A percentile compares a stretch with the other conserved stretches of the same genome.
Evolutionary conservation across 2,329 filamentous ascomycete species (phyloP).

Genomic region (Knufia fluminis): DNA sequence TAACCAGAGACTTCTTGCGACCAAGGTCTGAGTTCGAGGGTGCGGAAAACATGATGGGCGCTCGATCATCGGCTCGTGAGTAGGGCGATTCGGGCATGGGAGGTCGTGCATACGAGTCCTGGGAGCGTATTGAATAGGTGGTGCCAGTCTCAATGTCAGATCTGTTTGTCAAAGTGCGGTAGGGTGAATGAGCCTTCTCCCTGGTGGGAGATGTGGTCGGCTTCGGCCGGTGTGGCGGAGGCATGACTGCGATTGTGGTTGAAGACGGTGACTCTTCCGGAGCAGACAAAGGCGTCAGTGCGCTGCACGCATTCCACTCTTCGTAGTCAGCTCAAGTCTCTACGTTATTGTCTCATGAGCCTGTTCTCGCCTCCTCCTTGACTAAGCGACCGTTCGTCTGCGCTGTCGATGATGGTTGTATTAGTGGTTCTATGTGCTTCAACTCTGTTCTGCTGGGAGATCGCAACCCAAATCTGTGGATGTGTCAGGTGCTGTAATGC

Average conservation of each 20-base stretch:
- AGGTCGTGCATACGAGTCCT: slow-evolving; percentile 27
- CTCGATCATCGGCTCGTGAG: slow-evolving; percentile 44
- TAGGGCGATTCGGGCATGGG: slow-evolving; percentile 26
- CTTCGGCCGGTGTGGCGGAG: slow-evolving; percentile 53
- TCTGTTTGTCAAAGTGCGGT: slow-evolving; percentile 60
- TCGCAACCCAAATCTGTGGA: background rate
- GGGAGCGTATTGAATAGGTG: slow-evolving; percentile 32
- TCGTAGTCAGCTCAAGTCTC: background rate
- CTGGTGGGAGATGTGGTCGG: slow-evolving; percentile 48
- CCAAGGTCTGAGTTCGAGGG: slow-evolving; percentile 38
- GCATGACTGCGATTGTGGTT: slow-evolving; percentile 32
- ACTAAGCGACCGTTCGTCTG: background rate
- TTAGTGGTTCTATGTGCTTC: too few relatives aligned
- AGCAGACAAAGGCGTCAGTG: slow-evolving; percentile 4
- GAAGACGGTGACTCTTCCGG: background rate
- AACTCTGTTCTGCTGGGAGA: background rate
- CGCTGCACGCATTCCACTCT: slow-evolving; percentile 2
- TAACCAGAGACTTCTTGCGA: slow-evolving; percentile 79
- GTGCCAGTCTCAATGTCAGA: slow-evolving; percentile 64
- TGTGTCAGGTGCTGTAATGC: background rate
- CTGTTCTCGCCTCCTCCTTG: background rate
- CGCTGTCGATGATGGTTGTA: background rate
- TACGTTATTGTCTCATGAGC: slow-evolving; percentile 5
- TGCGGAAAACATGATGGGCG: slow-evolving; percentile 42
- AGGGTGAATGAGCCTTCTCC: slow-evolving; percentile 51